Evolutionary conservation across 495 filamentous ascomycete genomes (phyloP).

Genomic region (Lineolata rhizophorae): DNA sequence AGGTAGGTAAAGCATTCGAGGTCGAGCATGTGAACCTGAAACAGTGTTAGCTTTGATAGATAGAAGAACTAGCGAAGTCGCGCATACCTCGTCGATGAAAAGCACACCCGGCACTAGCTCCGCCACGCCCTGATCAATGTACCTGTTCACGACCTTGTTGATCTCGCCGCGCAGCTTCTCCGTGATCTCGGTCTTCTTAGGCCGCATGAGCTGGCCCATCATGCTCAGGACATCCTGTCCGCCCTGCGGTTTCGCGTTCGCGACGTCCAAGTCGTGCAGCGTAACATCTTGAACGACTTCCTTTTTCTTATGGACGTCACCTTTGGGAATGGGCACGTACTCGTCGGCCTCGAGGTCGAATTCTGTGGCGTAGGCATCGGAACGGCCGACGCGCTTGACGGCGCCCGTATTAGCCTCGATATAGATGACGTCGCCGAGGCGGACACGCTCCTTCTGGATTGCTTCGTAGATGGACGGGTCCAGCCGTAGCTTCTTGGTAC

Average conservation of each 20-base stretch:
- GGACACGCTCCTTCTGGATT: constrained; percentile 92
- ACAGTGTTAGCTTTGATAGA: constrained; percentile 3
- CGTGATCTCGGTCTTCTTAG: constrained; percentile 95
- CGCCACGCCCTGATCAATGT: constrained; percentile 95
- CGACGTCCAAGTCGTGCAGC: constrained; percentile 87
- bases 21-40: constrained; percentile 91
- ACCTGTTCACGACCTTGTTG: constrained; percentile 95
- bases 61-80: constrained; percentile 3
- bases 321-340: constrained; percentile 95
- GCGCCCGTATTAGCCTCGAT: constrained; percentile 96
- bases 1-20: constrained; percentile 98
- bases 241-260: constrained; percentile 82
- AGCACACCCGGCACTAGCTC: constrained; percentile 92
- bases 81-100: constrained; percentile 87
- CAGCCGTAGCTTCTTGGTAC: constrained; percentile 87
- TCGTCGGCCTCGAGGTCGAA: constrained; percentile 97
- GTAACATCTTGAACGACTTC: constrained; percentile 99
- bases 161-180: constrained; percentile 90
- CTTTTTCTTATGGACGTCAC: constrained; percentile 98
- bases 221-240: constrained; percentile 99
- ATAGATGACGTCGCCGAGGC: constrained; percentile 92
- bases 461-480: constrained; percentile 98
- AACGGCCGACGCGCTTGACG: constrained; percentile 86
- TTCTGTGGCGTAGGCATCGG: constrained; percentile 90
- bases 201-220: constrained; percentile 99